Conservation (phyloP, 2,329 filamentous ascomycete genomes). For the Fusarium dlaminii region DNA sequence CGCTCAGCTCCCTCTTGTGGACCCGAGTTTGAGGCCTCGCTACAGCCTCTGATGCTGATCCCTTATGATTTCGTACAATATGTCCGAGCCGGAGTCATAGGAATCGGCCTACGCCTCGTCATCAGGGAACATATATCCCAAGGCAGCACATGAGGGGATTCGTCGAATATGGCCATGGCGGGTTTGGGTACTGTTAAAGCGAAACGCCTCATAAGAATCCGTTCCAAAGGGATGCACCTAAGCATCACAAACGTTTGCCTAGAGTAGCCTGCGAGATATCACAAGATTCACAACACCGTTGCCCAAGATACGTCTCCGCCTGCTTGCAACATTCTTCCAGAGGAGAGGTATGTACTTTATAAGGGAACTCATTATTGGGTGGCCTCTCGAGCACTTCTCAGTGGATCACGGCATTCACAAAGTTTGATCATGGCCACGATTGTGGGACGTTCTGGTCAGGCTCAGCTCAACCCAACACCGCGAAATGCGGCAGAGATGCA, state of each 20-base stretch:
- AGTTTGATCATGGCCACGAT: neutral
- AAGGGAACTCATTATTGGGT: neutral
- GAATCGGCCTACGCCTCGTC: neutral
- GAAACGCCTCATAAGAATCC: neutral
- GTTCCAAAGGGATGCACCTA: neutral
- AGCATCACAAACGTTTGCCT: neutral
- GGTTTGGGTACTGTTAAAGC: neutral
- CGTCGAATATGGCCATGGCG: neutral
- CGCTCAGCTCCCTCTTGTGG: neutral
- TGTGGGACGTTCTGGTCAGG: neutral
- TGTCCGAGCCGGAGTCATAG: neutral
- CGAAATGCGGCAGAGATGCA: constrained; percentile 2
- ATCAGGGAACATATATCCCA: neutral
- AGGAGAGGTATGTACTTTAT: neutral
- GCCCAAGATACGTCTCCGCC: neutral
- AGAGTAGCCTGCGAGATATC: neutral
- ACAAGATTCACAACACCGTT: neutral
- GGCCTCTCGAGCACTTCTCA: neutral
- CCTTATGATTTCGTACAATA: neutral
- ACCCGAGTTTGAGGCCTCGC: neutral
- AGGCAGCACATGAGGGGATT: neutral
- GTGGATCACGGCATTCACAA: neutral
- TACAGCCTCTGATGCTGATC: neutral
- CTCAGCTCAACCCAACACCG: neutral
- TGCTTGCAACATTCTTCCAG: neutral